Conservation (phyloP, 208 protist genomes). For the Acanthamoeba lenticulata region DNA sequence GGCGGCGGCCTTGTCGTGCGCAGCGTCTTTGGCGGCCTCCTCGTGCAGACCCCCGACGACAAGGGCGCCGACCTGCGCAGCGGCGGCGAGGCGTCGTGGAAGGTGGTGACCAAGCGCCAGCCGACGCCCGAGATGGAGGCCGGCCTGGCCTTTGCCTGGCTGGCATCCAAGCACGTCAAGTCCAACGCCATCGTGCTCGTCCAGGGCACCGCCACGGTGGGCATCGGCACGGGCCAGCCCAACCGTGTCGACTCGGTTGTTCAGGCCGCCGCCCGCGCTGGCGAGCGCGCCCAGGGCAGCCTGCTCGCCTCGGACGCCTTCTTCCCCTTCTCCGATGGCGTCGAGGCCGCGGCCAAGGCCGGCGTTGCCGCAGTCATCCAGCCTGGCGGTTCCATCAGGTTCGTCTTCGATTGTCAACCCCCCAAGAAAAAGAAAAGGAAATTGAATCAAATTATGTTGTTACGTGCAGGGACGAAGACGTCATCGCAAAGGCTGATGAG, state of each 20-base stretch:
- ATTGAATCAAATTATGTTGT: too few species aligned
- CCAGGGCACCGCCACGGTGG: constrained; percentile 65
- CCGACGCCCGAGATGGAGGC: constrained; percentile 68
- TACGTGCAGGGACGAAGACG: constrained; percentile 72
- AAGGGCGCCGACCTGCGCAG: too few species aligned
- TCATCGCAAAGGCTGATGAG: constrained; percentile 82
- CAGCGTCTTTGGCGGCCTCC: constrained; percentile 40
- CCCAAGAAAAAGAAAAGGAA: too few species aligned
- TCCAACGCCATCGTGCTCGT: constrained; percentile 77
- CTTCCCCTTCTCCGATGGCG: constrained; percentile 81
- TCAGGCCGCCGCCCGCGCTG: constrained; percentile 53
- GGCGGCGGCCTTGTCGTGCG: constrained; percentile 4
- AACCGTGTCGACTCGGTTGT: constrained; percentile 23
- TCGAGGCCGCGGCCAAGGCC: constrained; percentile 79
- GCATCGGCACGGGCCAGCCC: constrained; percentile 74
- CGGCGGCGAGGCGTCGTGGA: neutral
- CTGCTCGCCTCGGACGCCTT: constrained; percentile 84
- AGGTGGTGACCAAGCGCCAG: constrained; percentile 72
- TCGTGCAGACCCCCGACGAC: constrained; percentile 61
- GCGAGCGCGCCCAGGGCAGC: constrained; percentile 72
- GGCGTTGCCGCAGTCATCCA: constrained; percentile 82
- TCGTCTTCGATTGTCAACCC: neutral
- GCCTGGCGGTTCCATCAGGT: constrained; percentile 82
- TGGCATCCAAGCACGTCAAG: constrained; percentile 72
- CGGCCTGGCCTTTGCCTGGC: constrained; percentile 71